Evolutionary conservation across 169 alveolate genomes (phyloP).

Genomic region (Cyclospora cayetanensis): DNA sequence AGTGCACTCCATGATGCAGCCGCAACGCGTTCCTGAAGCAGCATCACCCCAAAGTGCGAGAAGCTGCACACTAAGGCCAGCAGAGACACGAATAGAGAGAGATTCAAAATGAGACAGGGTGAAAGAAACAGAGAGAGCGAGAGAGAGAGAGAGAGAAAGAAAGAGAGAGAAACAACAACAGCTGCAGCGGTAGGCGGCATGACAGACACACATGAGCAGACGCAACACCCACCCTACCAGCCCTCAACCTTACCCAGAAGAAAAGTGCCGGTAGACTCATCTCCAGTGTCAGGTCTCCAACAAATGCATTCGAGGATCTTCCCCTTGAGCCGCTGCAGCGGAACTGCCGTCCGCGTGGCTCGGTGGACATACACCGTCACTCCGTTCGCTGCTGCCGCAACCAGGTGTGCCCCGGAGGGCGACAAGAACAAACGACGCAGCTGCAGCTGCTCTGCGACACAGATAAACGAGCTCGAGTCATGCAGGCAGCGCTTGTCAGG

Average conservation of each 20-base stretch:
- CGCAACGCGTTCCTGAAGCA: constrained; percentile 53
- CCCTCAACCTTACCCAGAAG: background rate
- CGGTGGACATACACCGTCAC: constrained; percentile 30
- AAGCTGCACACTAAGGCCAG: background rate
- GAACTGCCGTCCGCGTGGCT: background rate
- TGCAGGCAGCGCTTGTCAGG: no score
- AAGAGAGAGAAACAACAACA: no score
- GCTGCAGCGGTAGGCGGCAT: background rate
- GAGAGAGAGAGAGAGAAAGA: background rate
- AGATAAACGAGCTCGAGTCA: background rate
- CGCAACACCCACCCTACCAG: background rate
- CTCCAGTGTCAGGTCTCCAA: background rate
- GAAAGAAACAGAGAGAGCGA: background rate
- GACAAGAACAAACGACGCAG: constrained; percentile 51
- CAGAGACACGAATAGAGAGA: background rate
- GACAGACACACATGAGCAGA: background rate
- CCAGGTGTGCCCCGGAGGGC: constrained; percentile 7
- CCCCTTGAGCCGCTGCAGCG: constrained; percentile 16
- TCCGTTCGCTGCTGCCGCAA: constrained; percentile 61
- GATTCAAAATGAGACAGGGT: no score
- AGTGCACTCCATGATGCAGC: constrained; percentile 32
- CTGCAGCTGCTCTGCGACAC: constrained; percentile 18
- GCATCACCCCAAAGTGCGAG: no score
- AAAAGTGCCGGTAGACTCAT: background rate
- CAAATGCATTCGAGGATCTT: constrained; percentile 11